Evolutionary conservation across 345 rosid genomes (phyloP).

Genomic region (Draba incana): DNA sequence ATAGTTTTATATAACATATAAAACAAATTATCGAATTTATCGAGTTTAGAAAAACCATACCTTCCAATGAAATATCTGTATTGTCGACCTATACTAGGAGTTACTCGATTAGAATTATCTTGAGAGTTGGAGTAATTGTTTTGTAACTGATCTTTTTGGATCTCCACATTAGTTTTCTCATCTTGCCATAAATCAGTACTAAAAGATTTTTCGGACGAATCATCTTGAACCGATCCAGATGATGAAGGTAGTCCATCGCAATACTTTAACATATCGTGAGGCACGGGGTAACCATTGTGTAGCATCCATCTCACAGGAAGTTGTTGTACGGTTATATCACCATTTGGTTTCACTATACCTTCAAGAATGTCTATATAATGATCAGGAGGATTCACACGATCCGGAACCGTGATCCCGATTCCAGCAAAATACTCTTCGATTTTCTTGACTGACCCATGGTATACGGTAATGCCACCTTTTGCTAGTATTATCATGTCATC

Average conservation of each 20-base stretch:
- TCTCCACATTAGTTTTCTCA: constrained; percentile 47
- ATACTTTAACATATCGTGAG: constrained; percentile 71
- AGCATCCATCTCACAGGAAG: constrained; percentile 93
- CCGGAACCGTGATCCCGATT: constrained; percentile 74
- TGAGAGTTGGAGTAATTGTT: constrained; percentile 46
- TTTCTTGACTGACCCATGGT: constrained; percentile 79
- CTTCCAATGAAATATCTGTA: constrained; percentile 82
- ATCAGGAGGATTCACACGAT: constrained; percentile 88
- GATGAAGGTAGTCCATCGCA: constrained; percentile 52
- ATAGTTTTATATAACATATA: not conserved
- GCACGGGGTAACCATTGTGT: constrained; percentile 78
- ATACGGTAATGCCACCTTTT: constrained; percentile 81
- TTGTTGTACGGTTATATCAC: constrained; percentile 59
- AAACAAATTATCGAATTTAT: not conserved
- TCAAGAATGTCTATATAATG: constrained; percentile 84
- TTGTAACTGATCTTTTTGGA: constrained; percentile 46
- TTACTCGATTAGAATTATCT: constrained; percentile 72
- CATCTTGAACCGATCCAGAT: constrained; percentile 37
- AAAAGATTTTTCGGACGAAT: constrained; percentile 46
- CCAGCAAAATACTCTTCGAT: constrained; percentile 81
- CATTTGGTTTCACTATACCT: constrained; percentile 65
- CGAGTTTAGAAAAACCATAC: constrained; percentile 40
- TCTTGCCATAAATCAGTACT: constrained; percentile 63
- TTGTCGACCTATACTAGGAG: constrained; percentile 65
- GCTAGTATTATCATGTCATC: constrained; percentile 89